A percentile compares a stretch with the other conserved stretches of the same genome.
These are phyloP conservation scores for Dictyostelium purpureum DNA, from an alignment of 78 protist species.

Conservation along the genomic window DNA sequence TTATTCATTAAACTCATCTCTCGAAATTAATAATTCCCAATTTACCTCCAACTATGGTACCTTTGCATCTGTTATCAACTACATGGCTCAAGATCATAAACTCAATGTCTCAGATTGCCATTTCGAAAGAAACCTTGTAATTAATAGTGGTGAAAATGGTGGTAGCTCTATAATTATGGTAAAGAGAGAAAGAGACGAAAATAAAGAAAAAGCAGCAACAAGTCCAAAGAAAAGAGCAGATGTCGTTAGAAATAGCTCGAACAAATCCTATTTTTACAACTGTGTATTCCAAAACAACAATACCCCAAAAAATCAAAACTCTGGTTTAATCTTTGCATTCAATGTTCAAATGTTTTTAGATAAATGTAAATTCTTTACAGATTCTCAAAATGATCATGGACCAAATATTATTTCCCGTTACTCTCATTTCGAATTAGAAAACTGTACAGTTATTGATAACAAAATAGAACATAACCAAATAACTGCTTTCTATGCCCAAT, in stretches of 20 bases:
- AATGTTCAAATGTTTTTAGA: background rate
- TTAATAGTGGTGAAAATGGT: slow-evolving; percentile 3
- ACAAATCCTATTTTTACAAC: background rate
- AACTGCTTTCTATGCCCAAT: too few relatives aligned
- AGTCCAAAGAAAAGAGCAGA: background rate
- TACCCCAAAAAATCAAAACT: background rate
- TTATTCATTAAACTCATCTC: background rate
- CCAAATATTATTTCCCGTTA: background rate
- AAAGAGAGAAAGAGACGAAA: background rate
- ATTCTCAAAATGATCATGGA: background rate
- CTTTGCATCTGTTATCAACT: background rate
- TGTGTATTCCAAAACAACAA: background rate
- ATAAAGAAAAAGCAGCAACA: background rate
- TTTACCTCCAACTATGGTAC: background rate
- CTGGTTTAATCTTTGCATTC: background rate
- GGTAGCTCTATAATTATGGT: background rate
- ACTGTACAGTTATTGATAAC: too few relatives aligned
- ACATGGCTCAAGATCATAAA: background rate
- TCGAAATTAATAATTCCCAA: background rate
- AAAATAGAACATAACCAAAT: too few relatives aligned
- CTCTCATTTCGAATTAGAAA: too few relatives aligned
- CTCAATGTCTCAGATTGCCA: background rate
- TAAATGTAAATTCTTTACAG: background rate
- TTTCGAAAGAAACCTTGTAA: background rate
- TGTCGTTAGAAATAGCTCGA: background rate